Conservation (phyloP, 2,329 filamentous ascomycete species). For the Coniochaeta prunicola region DNA sequence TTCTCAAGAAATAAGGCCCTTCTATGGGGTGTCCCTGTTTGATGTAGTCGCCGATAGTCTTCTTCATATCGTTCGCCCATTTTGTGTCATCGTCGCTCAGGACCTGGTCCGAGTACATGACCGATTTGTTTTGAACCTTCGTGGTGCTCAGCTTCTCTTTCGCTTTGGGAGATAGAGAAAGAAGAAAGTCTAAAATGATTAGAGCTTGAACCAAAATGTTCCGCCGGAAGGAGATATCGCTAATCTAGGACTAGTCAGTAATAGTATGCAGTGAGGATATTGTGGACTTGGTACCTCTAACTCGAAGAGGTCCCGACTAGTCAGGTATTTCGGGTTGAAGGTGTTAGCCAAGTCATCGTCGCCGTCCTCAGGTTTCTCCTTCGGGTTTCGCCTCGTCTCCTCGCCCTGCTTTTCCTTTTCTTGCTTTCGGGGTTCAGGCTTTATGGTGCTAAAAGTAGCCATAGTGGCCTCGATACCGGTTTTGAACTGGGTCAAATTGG, state of each 20-base stretch:
- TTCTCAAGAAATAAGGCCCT: constrained; percentile 89
- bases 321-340: constrained; percentile 97
- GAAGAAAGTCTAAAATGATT: constrained; percentile 88
- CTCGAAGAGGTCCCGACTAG: constrained; percentile 93
- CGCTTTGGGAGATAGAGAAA: constrained; percentile 77
- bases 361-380: constrained; percentile 59
- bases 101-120: constrained; percentile 70
- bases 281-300: constrained; percentile 59
- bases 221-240: constrained; percentile 87
- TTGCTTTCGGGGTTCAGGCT: constrained; percentile 38
- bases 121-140: constrained; percentile 70
- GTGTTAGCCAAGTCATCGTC: constrained; percentile 59
- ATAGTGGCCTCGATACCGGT: constrained; percentile 63
- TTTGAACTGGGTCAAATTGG: constrained; percentile 74
- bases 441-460: constrained; percentile 44
- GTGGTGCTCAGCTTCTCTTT: constrained; percentile 71
- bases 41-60: constrained; percentile 74
- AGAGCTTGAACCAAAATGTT: constrained; percentile 93
- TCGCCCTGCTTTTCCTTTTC: constrained; percentile 37
- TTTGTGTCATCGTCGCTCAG: constrained; percentile 80
- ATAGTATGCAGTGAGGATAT: not conserved
- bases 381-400: constrained; percentile 58
- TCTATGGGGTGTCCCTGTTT: constrained; percentile 69
- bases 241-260: constrained; percentile 51
- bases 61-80: constrained; percentile 77